phyloP scores from a whole-genome alignment of 257 asterid genomes.

The Forsythia suspensa region DNA sequence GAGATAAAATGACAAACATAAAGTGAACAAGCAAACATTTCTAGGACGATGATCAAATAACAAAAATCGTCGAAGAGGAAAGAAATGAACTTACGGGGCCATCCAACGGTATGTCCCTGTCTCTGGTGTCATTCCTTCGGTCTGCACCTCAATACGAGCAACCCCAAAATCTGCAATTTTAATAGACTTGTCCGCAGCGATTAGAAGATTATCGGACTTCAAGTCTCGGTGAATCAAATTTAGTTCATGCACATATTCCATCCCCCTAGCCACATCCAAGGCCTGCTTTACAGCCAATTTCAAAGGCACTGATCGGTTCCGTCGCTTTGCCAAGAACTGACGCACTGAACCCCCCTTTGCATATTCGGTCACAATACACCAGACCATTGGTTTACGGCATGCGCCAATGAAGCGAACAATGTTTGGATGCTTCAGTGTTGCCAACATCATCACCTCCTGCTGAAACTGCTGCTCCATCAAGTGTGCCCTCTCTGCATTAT shows the following conservation, averaged over 20 bases:
- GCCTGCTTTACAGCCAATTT: conserved; percentile 38
- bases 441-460: conserved; percentile 74
- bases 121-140: conserved; percentile 42
- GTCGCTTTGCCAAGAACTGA: conserved; percentile 30
- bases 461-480: conserved; percentile 71
- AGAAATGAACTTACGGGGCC: conserved; percentile 60
- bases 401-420: conserved; percentile 65
- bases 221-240: conserved; percentile 36
- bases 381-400: conserved; percentile 66
- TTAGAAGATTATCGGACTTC: conserved; percentile 38
- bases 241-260: conserved; percentile 35
- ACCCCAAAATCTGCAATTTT: conserved; percentile 40
- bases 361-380: conserved; percentile 39
- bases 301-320: conserved; percentile 31
- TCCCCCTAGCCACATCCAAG: conserved; percentile 37
- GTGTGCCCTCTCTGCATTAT: conserved; percentile 53
- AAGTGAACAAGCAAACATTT: not conserved
- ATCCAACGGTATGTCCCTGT: conserved; percentile 72
- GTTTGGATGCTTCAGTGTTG: conserved; percentile 57
- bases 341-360: conserved; percentile 40
- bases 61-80: not conserved
- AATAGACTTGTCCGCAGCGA: conserved; percentile 31
- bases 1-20: not conserved
- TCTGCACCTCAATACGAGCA: conserved; percentile 41
- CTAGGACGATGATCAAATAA: not conserved